Evolutionary conservation across 2,329 filamentous ascomycete genomes (phyloP), one percentile per base, ranked within the genome.

Genomic region (Stagonosporopsis vannaccii): DNA sequence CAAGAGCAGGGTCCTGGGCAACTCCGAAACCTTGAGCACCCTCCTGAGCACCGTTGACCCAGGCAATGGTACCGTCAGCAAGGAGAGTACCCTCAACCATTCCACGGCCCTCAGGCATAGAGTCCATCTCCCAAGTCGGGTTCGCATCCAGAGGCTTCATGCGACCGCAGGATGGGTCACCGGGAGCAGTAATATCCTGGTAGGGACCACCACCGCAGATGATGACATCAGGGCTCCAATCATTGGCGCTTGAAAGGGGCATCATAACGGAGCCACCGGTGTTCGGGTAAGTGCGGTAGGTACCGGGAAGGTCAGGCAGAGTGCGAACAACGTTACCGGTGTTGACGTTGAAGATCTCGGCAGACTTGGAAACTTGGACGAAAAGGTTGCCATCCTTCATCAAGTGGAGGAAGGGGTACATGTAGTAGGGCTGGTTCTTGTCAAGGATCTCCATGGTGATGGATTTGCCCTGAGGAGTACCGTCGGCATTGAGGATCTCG

Each of bases 341-440:
- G 32, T 62, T 70, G 22, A 84, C 79, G 63, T 85, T 80, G 71
- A 86, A 86, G 50, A 83, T 75, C 63, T 87, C 81, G 5, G 82
- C 81, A 19, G 82, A 82, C 67, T 84, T 86, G 30, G 84, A 75
- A 15, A 79, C 78, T 66, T 85, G 85, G 53, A 87, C 75, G 66
- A 86, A 87, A 4, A 87, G 69, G 33, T 74, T 81, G 11, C 85
- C 84, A 67, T 86, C 80, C 30, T 77, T 80, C 33, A 88, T 77
- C 1, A 87, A 76, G 65, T 87, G 84, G 26, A 87, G 73, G 70
- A 87, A 87, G 3, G 85, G 85, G 65, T 87, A 87, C 84, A 86
- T 86, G 72, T 85, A 87, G 74, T 87, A 87, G 13, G 85, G 85
- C 69, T 86, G 83, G 61, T 84, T 85, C 67, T 81, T 80, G 51